Percentiles rank a stretch among this genome's conserved stretches.
Conservation (phyloP, 805 yeast species). For the Lachancea quebecensis region DNA sequence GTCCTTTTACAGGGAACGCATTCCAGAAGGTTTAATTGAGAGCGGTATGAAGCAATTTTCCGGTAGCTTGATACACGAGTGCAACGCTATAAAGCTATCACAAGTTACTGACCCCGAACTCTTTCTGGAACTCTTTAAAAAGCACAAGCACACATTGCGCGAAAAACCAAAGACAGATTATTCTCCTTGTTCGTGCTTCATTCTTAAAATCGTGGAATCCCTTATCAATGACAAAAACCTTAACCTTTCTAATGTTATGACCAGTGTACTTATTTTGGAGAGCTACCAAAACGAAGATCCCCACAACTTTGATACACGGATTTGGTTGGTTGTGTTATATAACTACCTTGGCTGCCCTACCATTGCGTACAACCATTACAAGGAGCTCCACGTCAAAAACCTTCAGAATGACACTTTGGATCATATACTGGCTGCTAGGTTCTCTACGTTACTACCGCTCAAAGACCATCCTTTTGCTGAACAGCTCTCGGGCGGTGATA, state of each 20-base stretch:
- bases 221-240: conserved; percentile 17
- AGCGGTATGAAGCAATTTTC: conserved; percentile 16
- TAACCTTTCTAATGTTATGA: conserved; percentile 26
- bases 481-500: conserved; percentile 33
- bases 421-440: conserved; percentile 44
- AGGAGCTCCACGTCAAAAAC: conserved; percentile 56
- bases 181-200: conserved; percentile 59
- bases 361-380: conserved; percentile 45
- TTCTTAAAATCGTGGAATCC: conserved; percentile 47
- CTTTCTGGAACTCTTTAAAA: conserved; percentile 34
- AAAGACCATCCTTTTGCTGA: conserved; percentile 27
- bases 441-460: conserved; percentile 41
- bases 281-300: conserved; percentile 47
- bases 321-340: conserved; percentile 67
- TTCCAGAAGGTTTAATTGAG: conserved; percentile 7
- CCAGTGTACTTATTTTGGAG: conserved; percentile 52
- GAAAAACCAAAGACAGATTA: conserved; percentile 57
- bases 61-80: conserved; percentile 41
- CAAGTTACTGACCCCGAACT: conserved; percentile 1
- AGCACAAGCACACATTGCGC: conserved; percentile 33
- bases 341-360: conserved; percentile 48
- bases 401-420: conserved; percentile 70
- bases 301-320: conserved; percentile 63
- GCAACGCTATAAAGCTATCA: conserved; percentile 18
- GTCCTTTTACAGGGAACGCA: conserved; percentile 26